Percentiles rank a stretch among this genome's conserved stretches.
These are phyloP conservation scores for Alternaria postmessia DNA, from an alignment of 2,329 filamentous ascomycete genomes.

Conservation along the genomic window DNA sequence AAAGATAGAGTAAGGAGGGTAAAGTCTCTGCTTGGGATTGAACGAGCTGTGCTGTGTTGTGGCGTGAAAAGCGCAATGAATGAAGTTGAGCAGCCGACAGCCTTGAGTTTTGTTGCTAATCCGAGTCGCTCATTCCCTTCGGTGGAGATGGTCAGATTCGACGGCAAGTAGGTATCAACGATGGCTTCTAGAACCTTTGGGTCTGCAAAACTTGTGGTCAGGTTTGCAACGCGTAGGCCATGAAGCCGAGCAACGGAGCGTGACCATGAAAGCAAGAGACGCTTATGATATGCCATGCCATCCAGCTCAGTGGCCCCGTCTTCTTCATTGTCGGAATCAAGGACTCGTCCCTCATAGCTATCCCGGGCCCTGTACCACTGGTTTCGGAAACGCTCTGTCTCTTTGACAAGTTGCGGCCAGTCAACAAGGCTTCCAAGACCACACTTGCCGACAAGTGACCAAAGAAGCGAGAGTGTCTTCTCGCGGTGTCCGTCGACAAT, in stretches of 20 bases:
- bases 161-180: constrained; percentile 63
- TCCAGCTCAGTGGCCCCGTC: constrained; percentile 31
- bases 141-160: constrained; percentile 15
- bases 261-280: constrained; percentile 66
- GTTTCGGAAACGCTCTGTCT: constrained; percentile 57
- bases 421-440: constrained; percentile 64
- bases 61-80: constrained; percentile 57
- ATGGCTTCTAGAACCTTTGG: constrained; percentile 63
- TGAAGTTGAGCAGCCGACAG: constrained; percentile 53
- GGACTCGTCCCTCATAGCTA: constrained; percentile 40
- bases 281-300: constrained; percentile 46
- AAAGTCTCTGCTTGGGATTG: constrained; percentile 63
- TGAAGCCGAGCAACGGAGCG: constrained; percentile 58
- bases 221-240: constrained; percentile 59
- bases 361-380: constrained; percentile 42
- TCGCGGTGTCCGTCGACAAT: constrained; percentile 71
- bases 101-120: constrained; percentile 50
- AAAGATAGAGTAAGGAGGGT: constrained; percentile 66
- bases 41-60: constrained; percentile 29
- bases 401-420: constrained; percentile 61
- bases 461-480: constrained; percentile 68
- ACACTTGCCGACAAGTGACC: constrained; percentile 66
- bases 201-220: constrained; percentile 67
- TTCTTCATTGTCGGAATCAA: constrained; percentile 43
- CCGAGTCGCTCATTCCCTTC: constrained; percentile 11